These are phyloP conservation scores for Penicillium freii DNA, from an alignment of 2,329 filamentous ascomycete genomes.

Conservation along the genomic window DNA sequence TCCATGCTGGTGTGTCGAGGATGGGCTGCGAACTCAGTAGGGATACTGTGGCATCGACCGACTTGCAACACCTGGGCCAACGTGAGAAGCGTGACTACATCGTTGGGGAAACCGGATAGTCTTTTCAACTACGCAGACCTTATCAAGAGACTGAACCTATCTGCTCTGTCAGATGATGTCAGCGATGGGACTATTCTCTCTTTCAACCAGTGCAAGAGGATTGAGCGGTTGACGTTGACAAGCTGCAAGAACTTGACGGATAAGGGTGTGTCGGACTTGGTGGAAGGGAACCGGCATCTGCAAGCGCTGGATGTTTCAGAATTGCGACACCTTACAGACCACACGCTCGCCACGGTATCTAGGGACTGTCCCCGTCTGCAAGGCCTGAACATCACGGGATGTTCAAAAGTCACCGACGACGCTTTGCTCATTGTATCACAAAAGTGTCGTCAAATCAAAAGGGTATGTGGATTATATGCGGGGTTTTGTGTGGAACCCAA, in stretches of 20 bases:
- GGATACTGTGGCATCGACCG: slow-evolving; percentile 90
- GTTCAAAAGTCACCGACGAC: slow-evolving; percentile 78
- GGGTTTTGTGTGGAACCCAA: neutral
- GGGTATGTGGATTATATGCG: slow-evolving; percentile 55
- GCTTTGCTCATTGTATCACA: slow-evolving; percentile 78
- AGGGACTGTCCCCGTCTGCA: slow-evolving; percentile 81
- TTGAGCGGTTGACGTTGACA: slow-evolving; percentile 90
- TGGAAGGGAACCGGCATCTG: slow-evolving; percentile 75
- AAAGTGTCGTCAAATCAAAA: slow-evolving; percentile 81
- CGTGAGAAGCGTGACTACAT: slow-evolving; percentile 75
- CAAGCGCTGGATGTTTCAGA: slow-evolving; percentile 88
- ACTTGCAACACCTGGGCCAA: slow-evolving; percentile 84
- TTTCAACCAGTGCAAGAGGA: slow-evolving; percentile 78
- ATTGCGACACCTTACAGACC: slow-evolving; percentile 75
- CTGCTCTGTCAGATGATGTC: slow-evolving; percentile 69
- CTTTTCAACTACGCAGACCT: slow-evolving; percentile 89
- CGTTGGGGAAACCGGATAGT: slow-evolving; percentile 68
- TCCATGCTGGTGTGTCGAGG: slow-evolving; percentile 93
- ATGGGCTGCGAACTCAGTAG: slow-evolving; percentile 90
- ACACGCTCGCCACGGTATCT: slow-evolving; percentile 73
- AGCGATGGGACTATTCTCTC: slow-evolving; percentile 87
- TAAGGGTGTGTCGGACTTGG: slow-evolving; percentile 72
- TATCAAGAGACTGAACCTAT: slow-evolving; percentile 88
- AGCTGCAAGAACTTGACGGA: slow-evolving; percentile 86
- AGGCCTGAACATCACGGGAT: slow-evolving; percentile 88